Evolutionary conservation across 345 rosid genomes (phyloP).

Genomic region (Salix exigua): DNA sequence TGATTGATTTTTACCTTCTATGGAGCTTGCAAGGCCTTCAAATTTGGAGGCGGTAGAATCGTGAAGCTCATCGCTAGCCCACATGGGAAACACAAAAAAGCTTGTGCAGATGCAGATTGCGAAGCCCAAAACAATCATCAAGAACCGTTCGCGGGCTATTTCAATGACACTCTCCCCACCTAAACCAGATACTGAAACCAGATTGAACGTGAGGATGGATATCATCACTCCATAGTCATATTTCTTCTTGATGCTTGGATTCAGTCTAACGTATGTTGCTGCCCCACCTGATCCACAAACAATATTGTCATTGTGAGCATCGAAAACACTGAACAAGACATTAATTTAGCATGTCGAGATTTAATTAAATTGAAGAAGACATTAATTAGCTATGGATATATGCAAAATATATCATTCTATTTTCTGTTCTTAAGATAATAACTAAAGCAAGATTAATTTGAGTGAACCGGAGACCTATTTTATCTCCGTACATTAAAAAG

Average conservation of each 20-base stretch:
- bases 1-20: slow-evolving; percentile 44
- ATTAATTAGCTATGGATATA: too few relatives aligned
- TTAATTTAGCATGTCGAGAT: too few relatives aligned
- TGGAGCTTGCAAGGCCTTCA: slow-evolving; percentile 48
- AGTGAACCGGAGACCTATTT: too few relatives aligned
- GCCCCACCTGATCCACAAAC: slow-evolving; percentile 41
- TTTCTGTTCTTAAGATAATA: too few relatives aligned
- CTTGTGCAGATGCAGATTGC: slow-evolving; percentile 48
- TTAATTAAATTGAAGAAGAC: too few relatives aligned
- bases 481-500: too few relatives aligned
- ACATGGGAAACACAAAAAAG: slow-evolving; percentile 62
- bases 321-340: too few relatives aligned
- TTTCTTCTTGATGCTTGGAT: slow-evolving; percentile 54
- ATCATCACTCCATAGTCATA: slow-evolving; percentile 71
- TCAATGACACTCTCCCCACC: slow-evolving; percentile 44
- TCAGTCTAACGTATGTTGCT: slow-evolving; percentile 59
- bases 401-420: too few relatives aligned
- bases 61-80: slow-evolving; percentile 94
- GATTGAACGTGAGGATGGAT: slow-evolving; percentile 74
- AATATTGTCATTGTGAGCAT: too few relatives aligned
- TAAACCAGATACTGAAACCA: slow-evolving; percentile 70
- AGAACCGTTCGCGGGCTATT: slow-evolving; percentile 61
- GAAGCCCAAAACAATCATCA: slow-evolving; percentile 68
- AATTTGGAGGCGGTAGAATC: slow-evolving; percentile 51
- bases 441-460: too few relatives aligned